Evolutionary conservation across 495 filamentous ascomycete genomes (phyloP), one percentile per base, ranked within the genome.

Genomic region (Alectoria sarmentosa): DNA sequence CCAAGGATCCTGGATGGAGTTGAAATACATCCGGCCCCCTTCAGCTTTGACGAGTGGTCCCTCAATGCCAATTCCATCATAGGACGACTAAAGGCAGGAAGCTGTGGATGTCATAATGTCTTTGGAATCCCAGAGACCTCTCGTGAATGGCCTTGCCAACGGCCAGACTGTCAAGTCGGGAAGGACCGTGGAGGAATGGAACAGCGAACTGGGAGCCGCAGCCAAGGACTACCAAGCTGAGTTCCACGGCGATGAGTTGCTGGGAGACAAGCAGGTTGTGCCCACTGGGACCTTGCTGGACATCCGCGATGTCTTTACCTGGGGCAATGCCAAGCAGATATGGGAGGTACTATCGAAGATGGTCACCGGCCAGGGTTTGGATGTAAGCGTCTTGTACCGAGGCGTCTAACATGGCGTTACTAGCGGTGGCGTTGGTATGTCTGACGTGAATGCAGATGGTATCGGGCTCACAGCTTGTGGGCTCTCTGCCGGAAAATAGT

Each of bases 231-330:
- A 56, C 19, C 37, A 61, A 32, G 46, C 58, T 21, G 37, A 61
- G 14, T 66, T 66, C 26, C 64, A 66, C 62, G 64, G 64, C 5
- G 64, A 66, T 39, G 44, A 49, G 21, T 36, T 66, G 19, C 64
- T 66, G 11, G 64, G n/a, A 17, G 64, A 66, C 38, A 52, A 48
- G 15, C 46, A 63, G 28, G 32, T 28, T 23, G 13, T 13, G 46
- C 21, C 38, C 17, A 66, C 64, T 14, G 59, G 59, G 28, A 48
- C 34, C 5, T 57, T n/a, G 44, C 37, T 41, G 4, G 64, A 66
- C 30, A 38, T 66, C 15, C 55, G 34, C 14, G 39, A 62, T 32
- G 26, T 63, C 4, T 48, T 66, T 1, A 38, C 26, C 3, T 39
- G 34, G 13, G 61, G 52, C n/a, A 66, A 62, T 10, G 41, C 58